Percentiles rank a stretch among this genome's conserved stretches.
Evolutionary conservation across 495 filamentous ascomycete genomes (phyloP).

Genomic region (Penicillium bovifimosum): DNA sequence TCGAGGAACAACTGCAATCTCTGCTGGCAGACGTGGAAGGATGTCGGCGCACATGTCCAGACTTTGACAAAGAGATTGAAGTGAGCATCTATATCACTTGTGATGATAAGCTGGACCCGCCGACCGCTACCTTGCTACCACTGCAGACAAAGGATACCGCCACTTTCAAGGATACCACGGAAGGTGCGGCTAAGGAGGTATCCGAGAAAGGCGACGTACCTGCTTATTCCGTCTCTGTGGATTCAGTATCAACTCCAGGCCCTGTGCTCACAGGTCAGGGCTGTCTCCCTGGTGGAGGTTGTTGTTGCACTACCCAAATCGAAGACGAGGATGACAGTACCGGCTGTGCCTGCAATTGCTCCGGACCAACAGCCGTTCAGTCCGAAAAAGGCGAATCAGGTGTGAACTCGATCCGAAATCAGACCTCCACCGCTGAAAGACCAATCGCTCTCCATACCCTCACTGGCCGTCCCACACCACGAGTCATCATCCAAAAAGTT

Average conservation of each 20-base stretch:
- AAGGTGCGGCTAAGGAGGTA: constrained; percentile 2
- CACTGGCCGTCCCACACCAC: constrained; percentile 40
- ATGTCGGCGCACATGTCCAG: constrained; percentile 22
- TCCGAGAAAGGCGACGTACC: constrained; percentile 18
- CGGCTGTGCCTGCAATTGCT: constrained; percentile 28
- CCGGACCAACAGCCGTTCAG: constrained; percentile 15
- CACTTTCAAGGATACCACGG: not conserved
- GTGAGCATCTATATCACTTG: constrained; percentile 59
- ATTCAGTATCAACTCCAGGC: constrained; percentile 2
- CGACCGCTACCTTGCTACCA: not conserved
- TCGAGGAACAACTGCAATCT: constrained; percentile 54
- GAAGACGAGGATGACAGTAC: constrained; percentile 42
- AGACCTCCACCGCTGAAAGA: not conserved
- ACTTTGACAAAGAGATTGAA: constrained; percentile 41
- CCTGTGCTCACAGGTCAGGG: constrained; percentile 1
- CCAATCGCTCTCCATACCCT: constrained; percentile 13
- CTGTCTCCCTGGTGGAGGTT: constrained; percentile 38
- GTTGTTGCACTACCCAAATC: constrained; percentile 49
- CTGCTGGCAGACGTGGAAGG: constrained; percentile 48
- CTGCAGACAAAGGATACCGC: not conserved
- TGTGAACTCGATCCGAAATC: not conserved
- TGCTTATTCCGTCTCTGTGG: constrained; percentile 14
- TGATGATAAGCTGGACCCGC: constrained; percentile 39
- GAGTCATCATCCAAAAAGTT: constrained; percentile 44
- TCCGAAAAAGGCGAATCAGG: not conserved